A percentile compares a stretch with the other conserved stretches of the same genome.
Conservation (phyloP, 2,329 filamentous ascomycete genomes). For the Penicillium occitanis region DNA sequence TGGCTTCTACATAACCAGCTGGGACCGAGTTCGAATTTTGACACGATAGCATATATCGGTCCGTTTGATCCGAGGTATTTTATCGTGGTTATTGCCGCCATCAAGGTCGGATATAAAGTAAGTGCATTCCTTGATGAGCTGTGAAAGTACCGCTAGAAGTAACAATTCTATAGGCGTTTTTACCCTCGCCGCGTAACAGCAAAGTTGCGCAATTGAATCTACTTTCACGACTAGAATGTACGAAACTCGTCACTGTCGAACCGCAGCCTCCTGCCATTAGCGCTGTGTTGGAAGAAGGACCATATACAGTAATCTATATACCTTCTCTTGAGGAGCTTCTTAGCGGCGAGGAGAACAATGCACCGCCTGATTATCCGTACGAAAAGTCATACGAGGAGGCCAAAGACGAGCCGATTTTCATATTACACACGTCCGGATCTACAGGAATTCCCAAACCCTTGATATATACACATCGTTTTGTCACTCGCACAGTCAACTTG, state of each 20-base stretch:
- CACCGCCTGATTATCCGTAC: conserved; percentile 32
- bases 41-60: conserved; percentile 21
- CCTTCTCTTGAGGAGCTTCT: conserved; percentile 4
- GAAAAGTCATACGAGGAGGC: conserved; percentile 39
- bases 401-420: conserved; percentile 34
- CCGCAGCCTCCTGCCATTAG: conserved; percentile 8
- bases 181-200: conserved; percentile 16
- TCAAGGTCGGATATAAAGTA: conserved; percentile 19
- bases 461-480: conserved; percentile 14
- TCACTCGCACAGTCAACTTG: conserved; percentile 15
- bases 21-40: neutral
- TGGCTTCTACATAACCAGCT: conserved; percentile 9
- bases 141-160: neutral
- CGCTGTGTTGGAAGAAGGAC: neutral
- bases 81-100: conserved; percentile 23
- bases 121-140: neutral
- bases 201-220: conserved; percentile 10
- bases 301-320: neutral
- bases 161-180: neutral
- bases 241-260: conserved; percentile 12
- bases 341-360: neutral
- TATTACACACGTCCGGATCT: conserved; percentile 18
- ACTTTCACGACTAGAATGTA: neutral
- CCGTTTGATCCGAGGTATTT: conserved; percentile 18
- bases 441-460: conserved; percentile 14